Evolutionary conservation across 768 basidiomycete genomes (phyloP), one percentile per base, ranked within the genome.

Genomic region (Lactarius trivialis): DNA sequence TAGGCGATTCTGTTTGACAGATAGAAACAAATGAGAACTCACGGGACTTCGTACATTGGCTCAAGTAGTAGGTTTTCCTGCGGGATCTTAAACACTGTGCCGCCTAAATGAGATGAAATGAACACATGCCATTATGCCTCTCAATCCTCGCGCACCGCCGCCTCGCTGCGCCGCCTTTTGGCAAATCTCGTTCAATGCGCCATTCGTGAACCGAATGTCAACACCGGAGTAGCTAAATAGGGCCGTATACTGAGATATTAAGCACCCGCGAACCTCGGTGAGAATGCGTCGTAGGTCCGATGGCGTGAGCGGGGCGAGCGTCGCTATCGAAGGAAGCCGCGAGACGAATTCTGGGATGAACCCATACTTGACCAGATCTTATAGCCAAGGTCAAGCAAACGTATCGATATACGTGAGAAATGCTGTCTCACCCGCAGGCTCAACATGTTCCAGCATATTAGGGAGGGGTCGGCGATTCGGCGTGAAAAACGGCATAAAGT

Each of bases 301-400:
- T 11, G 89, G 81, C 6, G 89, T 88, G 2, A 98, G 79, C 7
- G 90, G 88, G 7, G 87, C 73, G 7, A 98, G 81, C 1, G 92
- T 85, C 4, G 95, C 90, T 37, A 94, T 80, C n/a, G 93, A 88
- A 5, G 95, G 95, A n/a, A 97, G 75, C 32, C 96, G 89, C 19
- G 91, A 93, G 55, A 96, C 82, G 68, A 98, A 98, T 75, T 98
- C 95, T 26, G 95, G 95, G 61, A 98, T 98, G 65, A 97, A 90
- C 82, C 94, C 94, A 65, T 88, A 97, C 79, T 86, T 84, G 4
- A 89, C 81, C 11, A 98, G 81, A 76, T 98, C 93, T 84, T 17
- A 36, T 30, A 51, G 21, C 51, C 57, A 41, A 26, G 17, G 33
- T 58, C 36, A 54, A 39, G 11, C 19, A 54, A 39, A 14, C 15